phyloP scores from a whole-genome alignment of 768 basidiomycete genomes.

The Pholiota molesta region DNA sequence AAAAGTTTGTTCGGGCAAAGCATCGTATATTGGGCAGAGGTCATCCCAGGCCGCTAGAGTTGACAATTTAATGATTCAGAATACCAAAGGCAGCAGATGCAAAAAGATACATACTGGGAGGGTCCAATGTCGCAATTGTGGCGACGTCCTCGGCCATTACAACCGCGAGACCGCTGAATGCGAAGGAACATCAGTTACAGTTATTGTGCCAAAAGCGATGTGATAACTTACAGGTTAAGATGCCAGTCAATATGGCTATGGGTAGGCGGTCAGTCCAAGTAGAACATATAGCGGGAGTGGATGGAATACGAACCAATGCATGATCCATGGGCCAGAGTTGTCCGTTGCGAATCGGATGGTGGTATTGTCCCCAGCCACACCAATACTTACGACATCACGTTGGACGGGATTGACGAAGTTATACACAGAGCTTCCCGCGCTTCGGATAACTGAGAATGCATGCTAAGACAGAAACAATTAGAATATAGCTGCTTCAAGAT shows the following conservation, averaged over 20 bases:
- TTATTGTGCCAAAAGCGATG: background rate
- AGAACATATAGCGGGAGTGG: background rate
- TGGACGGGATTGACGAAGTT: conserved; percentile 53
- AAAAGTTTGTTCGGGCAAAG: background rate
- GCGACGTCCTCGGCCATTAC: conserved; percentile 38
- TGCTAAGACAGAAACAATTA: conserved; percentile 25
- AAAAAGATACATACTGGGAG: conserved; percentile 24
- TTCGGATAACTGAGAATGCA: conserved; percentile 42
- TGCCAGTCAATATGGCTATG: conserved; percentile 50
- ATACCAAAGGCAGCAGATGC: background rate
- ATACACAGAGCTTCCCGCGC: conserved; percentile 36
- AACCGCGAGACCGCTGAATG: conserved; percentile 31
- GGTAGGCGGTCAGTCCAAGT: background rate
- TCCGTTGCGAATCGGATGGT: conserved; percentile 64
- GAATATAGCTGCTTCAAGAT: background rate
- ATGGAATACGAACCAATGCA: conserved; percentile 32
- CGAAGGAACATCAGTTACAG: too few relatives aligned
- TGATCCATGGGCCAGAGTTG: conserved; percentile 61
- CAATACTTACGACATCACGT: conserved; percentile 41
- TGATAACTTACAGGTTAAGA: conserved; percentile 35
- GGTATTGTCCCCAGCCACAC: conserved; percentile 36
- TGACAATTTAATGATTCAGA: background rate
- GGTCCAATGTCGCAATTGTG: conserved; percentile 19
- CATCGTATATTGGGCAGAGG: conserved; percentile 1
- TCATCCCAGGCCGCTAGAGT: conserved; percentile 5